These are phyloP conservation scores for Spiraea crenata DNA, from an alignment of 331 rosid species.

Conservation along the genomic window DNA sequence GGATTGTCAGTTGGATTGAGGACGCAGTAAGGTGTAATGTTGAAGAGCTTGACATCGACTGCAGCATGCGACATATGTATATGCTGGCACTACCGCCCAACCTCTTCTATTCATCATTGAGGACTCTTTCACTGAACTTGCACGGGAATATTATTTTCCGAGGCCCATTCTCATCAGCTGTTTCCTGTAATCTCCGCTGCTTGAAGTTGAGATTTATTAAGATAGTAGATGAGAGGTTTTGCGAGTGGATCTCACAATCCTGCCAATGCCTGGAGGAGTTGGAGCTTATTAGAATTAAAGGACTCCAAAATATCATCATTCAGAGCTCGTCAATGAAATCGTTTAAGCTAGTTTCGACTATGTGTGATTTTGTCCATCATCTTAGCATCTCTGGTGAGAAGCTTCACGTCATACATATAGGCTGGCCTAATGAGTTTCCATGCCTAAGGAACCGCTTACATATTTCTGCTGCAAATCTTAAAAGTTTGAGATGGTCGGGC, in stretches of 20 bases:
- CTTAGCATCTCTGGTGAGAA: background rate
- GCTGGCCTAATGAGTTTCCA: background rate
- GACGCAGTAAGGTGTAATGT: background rate
- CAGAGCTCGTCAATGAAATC: background rate
- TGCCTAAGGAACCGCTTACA: background rate
- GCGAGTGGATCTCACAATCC: background rate
- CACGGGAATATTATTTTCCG: too few relatives aligned
- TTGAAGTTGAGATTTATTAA: background rate
- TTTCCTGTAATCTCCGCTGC: background rate
- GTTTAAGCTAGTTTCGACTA: too few relatives aligned
- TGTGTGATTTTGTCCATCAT: background rate
- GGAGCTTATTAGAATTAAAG: background rate
- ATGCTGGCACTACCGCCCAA: too few relatives aligned
- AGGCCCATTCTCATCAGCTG: too few relatives aligned
- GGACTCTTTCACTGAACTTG: background rate
- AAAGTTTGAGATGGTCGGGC: background rate
- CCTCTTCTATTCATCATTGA: background rate
- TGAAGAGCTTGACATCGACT: background rate
- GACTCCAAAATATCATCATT: background rate
- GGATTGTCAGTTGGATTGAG: background rate
- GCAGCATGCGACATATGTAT: background rate
- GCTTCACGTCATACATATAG: background rate
- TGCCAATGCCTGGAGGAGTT: background rate
- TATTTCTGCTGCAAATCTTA: background rate
- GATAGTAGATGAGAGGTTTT: background rate